phyloP scores from a whole-genome alignment of 768 basidiomycete species.

The Grammothele lineata region DNA sequence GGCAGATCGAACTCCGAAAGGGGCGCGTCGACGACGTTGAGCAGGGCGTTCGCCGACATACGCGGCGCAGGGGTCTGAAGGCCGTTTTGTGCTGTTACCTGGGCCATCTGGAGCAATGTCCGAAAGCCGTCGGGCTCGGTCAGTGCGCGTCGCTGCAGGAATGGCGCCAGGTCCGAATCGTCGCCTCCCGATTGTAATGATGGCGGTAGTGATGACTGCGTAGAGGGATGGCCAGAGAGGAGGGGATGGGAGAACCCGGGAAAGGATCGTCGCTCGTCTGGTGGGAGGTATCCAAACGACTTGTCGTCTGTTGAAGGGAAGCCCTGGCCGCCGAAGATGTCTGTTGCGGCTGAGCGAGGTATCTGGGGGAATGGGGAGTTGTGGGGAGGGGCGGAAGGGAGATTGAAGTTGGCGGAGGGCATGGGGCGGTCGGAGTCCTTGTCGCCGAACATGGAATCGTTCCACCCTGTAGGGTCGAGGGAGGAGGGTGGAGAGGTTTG shows the following conservation, averaged over 20 bases:
- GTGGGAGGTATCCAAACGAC: conserved; percentile 11
- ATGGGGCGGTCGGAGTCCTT: conserved; percentile 15
- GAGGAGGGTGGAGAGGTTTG: conserved; percentile 6
- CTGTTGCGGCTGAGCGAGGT: conserved; percentile 8
- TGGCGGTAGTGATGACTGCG: conserved; percentile 8
- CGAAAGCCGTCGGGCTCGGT: conserved; percentile 54
- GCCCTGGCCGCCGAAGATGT: conserved; percentile 11
- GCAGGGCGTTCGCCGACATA: conserved; percentile 7
- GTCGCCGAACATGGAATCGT: conserved; percentile 17
- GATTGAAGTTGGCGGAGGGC: conserved; percentile 30
- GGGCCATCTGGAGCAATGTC: conserved; percentile 43
- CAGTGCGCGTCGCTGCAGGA: conserved; percentile 50
- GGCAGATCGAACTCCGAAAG: conserved; percentile 13
- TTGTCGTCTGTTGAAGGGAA: conserved; percentile 8
- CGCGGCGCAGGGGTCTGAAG: conserved; percentile 8
- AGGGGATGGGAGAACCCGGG: conserved; percentile 35
- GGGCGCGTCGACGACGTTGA: conserved; percentile 3
- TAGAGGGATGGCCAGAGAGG: conserved; percentile 16
- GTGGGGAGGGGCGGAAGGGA: conserved; percentile 32
- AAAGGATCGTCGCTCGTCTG: conserved; percentile 11
- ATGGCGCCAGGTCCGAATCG: conserved; percentile 26
- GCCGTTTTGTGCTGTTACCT: conserved; percentile 40
- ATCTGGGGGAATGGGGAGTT: conserved; percentile 6
- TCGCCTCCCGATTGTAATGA: conserved; percentile 23
- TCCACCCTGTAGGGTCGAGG: conserved; percentile 17